Evolutionary conservation across 257 asterid species (phyloP).

Genomic region (Ajuga chamaepitys): DNA sequence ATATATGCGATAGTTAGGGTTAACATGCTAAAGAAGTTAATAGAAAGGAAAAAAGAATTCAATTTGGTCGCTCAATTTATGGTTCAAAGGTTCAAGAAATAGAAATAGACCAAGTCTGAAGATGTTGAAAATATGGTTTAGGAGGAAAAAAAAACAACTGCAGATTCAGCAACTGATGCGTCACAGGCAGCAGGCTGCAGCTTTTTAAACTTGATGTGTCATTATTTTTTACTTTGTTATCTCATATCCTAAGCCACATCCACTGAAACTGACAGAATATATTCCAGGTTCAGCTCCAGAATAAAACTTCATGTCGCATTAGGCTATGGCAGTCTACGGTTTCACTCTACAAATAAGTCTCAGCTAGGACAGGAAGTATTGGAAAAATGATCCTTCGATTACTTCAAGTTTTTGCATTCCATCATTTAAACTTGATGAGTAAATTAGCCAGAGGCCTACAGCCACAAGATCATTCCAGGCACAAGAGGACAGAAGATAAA

Average conservation of each 20-base stretch:
- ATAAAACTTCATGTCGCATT: not conserved
- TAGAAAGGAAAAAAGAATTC: not conserved
- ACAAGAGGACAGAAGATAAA: not conserved
- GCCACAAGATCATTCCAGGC: not conserved
- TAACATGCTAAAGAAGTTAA: not conserved
- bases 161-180: not conserved
- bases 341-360: not conserved
- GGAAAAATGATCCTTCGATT: not conserved
- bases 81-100: not conserved
- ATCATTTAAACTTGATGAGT: not conserved
- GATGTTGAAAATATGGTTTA: not conserved
- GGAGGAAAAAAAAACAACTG: not conserved
- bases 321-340: not conserved
- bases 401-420: not conserved
- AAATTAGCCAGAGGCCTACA: not conserved
- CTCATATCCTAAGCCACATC: not conserved
- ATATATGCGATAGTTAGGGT: not conserved
- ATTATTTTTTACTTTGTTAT: not conserved
- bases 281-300: not conserved
- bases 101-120: not conserved
- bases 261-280: not conserved
- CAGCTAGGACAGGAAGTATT: not conserved
- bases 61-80: not conserved
- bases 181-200: not conserved
- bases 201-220: not conserved